phyloP scores from a whole-genome alignment of 2,329 filamentous ascomycete species.

The Trichoderma atroviride region DNA sequence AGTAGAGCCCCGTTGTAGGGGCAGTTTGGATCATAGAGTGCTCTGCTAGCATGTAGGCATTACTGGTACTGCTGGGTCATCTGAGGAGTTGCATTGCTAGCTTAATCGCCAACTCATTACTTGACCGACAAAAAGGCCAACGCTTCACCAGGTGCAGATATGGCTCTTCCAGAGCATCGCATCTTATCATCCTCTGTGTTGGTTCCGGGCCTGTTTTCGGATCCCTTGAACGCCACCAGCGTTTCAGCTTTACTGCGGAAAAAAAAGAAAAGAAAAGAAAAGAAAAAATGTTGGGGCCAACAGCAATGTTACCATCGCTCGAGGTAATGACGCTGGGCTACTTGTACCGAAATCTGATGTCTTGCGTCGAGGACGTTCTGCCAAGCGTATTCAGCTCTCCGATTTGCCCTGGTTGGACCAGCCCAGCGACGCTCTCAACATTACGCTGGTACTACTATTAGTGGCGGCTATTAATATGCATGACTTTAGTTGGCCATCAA shows the following conservation, averaged over 20 bases:
- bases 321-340: background rate
- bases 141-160: background rate
- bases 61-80: background rate
- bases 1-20: background rate
- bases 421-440: background rate
- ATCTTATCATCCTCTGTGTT: background rate
- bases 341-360: background rate
- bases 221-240: background rate
- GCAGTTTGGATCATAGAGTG: background rate
- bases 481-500: background rate
- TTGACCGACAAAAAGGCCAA: background rate
- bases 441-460: background rate
- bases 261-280: background rate
- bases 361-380: conserved; percentile 3
- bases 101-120: background rate
- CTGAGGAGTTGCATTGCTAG: background rate
- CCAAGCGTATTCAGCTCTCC: background rate
- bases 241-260: conserved; percentile 8
- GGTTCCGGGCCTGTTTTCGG: background rate
- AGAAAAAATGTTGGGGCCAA: background rate
- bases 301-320: background rate
- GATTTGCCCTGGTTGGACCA: background rate
- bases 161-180: background rate
- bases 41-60: background rate
- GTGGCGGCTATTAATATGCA: background rate